Evolutionary conservation across 495 filamentous ascomycete genomes (phyloP).

Genomic region (Hypoxylon cercidicola): DNA sequence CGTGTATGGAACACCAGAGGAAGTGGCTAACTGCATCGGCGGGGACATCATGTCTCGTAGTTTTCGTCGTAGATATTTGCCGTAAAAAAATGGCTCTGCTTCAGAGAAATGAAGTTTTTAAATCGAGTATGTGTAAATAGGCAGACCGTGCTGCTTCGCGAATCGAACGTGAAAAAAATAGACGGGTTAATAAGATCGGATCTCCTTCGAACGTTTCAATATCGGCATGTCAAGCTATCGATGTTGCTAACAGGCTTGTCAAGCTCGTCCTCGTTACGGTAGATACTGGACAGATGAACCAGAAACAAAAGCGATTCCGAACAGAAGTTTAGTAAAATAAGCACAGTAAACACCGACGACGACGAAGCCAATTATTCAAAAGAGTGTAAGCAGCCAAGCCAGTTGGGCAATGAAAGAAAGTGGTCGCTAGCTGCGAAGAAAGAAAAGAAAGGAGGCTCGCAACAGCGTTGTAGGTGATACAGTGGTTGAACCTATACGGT

Average conservation of each 20-base stretch:
- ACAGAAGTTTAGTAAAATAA: conserved; percentile 47
- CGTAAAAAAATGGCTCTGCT: conserved; percentile 28
- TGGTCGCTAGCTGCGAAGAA: conserved; percentile 64
- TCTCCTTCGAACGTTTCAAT: conserved; percentile 20
- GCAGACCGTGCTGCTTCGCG: conserved; percentile 45
- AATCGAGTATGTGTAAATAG: conserved; percentile 27
- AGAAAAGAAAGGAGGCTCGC: conserved; percentile 59
- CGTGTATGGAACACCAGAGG: conserved; percentile 50
- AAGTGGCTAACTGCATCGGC: conserved; percentile 58
- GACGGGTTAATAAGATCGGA: conserved; percentile 25
- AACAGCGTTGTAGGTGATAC: conserved; percentile 58
- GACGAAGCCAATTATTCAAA: conserved; percentile 60
- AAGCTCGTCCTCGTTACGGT: conserved; percentile 24
- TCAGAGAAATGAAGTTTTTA: conserved; percentile 36
- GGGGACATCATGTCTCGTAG: conserved; percentile 53
- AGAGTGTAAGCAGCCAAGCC: conserved; percentile 66
- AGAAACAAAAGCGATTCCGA: conserved; percentile 45
- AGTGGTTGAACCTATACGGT: conserved; percentile 52
- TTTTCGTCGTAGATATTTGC: conserved; percentile 11
- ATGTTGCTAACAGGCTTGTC: conserved; percentile 15
- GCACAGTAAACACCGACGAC: conserved; percentile 58
- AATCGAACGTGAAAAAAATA: conserved; percentile 43
- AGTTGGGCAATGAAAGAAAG: conserved; percentile 67
- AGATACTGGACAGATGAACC: conserved; percentile 26
- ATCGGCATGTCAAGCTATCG: conserved; percentile 16